Evolutionary conservation across 2,329 filamentous ascomycete species (phyloP).

Genomic region (Hypomyces perniciosus): DNA sequence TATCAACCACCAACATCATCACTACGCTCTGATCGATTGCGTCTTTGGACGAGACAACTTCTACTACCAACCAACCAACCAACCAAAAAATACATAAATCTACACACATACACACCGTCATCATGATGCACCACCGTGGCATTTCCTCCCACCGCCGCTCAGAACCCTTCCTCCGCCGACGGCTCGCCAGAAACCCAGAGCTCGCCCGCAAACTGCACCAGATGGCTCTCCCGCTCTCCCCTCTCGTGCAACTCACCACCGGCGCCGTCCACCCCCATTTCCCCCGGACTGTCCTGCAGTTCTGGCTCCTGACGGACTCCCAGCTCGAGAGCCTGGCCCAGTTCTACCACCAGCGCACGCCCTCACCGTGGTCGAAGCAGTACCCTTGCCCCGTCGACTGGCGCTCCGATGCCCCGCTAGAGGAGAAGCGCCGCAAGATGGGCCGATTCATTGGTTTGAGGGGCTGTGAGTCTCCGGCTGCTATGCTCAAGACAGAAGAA

Average conservation of each 20-base stretch:
- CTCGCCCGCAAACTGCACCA: conserved; percentile 57
- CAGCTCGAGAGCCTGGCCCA: conserved; percentile 64
- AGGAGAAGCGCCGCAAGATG: conserved; percentile 67
- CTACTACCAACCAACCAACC: neutral
- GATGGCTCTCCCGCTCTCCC: conserved; percentile 59
- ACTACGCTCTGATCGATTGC: too few relatives aligned
- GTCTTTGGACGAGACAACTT: too few relatives aligned
- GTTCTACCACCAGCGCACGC: conserved; percentile 67
- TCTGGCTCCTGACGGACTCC: conserved; percentile 66
- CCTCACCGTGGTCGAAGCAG: conserved; percentile 44
- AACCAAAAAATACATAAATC: neutral
- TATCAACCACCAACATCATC: too few relatives aligned
- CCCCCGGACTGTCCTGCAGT: conserved; percentile 60
- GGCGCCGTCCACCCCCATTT: conserved; percentile 60
- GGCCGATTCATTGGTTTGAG: conserved; percentile 68
- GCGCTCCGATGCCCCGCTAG: conserved; percentile 45
- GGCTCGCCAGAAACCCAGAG: conserved; percentile 40
- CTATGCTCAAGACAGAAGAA: conserved; percentile 37
- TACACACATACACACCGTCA: conserved; percentile 1
- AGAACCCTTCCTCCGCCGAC: conserved; percentile 23
- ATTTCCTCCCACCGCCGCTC: conserved; percentile 27
- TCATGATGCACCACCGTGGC: conserved; percentile 29
- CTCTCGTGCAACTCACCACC: conserved; percentile 58
- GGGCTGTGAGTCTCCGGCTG: conserved; percentile 41
- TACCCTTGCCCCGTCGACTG: conserved; percentile 68